Percentiles rank a stretch among this genome's conserved stretches.
phyloP scores from a whole-genome alignment of 1,284 basidiomycete genomes.

The Ustilago nuda region DNA sequence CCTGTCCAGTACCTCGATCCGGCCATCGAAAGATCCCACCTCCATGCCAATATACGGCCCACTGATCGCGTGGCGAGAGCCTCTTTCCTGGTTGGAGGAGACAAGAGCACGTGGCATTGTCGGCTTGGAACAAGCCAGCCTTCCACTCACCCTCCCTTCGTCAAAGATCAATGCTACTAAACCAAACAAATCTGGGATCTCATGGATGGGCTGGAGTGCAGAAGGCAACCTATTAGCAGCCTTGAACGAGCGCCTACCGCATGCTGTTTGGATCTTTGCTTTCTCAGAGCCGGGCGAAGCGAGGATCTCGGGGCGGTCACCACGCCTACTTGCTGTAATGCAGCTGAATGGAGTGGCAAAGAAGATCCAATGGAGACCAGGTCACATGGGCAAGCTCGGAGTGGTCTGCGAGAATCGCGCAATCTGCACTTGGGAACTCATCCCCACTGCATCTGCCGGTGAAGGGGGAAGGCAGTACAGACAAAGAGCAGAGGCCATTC shows the following conservation, averaged over 20 bases:
- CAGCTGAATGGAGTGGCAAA: slow-evolving; percentile 76
- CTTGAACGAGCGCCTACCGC: slow-evolving; percentile 73
- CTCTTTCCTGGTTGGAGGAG: slow-evolving; percentile 62
- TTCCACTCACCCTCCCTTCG: slow-evolving; percentile 44
- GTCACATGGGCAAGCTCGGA: slow-evolving; percentile 75
- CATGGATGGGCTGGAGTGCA: slow-evolving; percentile 48
- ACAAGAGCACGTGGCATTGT: slow-evolving; percentile 66
- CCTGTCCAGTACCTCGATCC: slow-evolving; percentile 27
- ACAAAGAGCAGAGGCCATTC: slow-evolving; percentile 52
- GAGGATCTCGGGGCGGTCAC: slow-evolving; percentile 68
- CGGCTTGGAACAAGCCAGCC: slow-evolving; percentile 41
- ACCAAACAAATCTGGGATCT: slow-evolving; percentile 50
- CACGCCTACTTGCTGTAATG: slow-evolving; percentile 77
- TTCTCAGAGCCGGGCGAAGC: slow-evolving; percentile 73
- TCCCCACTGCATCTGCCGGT: slow-evolving; percentile 1
- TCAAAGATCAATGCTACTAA: slow-evolving; percentile 32
- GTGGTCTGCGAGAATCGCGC: slow-evolving; percentile 78
- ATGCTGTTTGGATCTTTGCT: slow-evolving; percentile 75
- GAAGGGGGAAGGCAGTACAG: slow-evolving; percentile 12
- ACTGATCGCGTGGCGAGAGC: slow-evolving; percentile 62
- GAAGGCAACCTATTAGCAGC: slow-evolving; percentile 55
- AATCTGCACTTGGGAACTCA: slow-evolving; percentile 79
- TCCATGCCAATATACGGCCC: slow-evolving; percentile 24
- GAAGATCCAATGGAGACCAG: slow-evolving; percentile 81
- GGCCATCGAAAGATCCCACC: slow-evolving; percentile 13